A percentile compares a stretch with the other conserved stretches of the same genome.
phyloP scores from a whole-genome alignment of 768 basidiomycete species.

The Kwoniella sp. region DNA sequence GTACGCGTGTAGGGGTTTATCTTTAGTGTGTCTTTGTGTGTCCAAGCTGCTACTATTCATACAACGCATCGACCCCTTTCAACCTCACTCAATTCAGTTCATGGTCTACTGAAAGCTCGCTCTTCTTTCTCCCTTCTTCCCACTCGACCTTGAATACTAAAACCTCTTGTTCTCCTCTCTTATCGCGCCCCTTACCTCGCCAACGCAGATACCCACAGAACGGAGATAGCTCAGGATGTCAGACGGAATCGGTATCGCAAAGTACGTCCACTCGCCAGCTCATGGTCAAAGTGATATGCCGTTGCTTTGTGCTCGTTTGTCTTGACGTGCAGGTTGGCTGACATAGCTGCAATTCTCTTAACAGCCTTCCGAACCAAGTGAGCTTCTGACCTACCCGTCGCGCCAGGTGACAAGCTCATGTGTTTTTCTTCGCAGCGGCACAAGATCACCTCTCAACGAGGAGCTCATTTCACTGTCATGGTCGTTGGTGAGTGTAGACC shows the following conservation, averaged over 20 bases:
- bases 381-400: slow-evolving; percentile 49
- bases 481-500: slow-evolving; percentile 86
- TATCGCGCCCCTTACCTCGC: too few species aligned
- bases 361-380: slow-evolving; percentile 96
- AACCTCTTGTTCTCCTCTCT: too few species aligned
- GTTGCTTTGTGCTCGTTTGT: neutral
- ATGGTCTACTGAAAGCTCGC: neutral
- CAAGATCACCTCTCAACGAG: slow-evolving; percentile 97
- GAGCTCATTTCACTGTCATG: slow-evolving; percentile 98
- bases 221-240: slow-evolving; percentile 35
- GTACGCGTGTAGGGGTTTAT: neutral
- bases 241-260: slow-evolving; percentile 54
- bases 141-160: neutral
- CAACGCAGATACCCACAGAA: neutral
- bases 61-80: slow-evolving; percentile 5
- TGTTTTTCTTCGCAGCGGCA: slow-evolving; percentile 68
- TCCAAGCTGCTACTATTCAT: neutral
- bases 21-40: neutral
- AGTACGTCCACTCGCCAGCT: slow-evolving; percentile 35
- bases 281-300: neutral
- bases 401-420: slow-evolving; percentile 18
- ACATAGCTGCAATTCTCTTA: neutral
- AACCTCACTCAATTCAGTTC: slow-evolving; percentile 6
- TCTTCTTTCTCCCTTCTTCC: neutral
- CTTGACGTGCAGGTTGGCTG: neutral